Evolutionary conservation across 1,139 yeast genomes (phyloP), one percentile per base, ranked within the genome.

Genomic region (Geotrichum klebahnii): DNA sequence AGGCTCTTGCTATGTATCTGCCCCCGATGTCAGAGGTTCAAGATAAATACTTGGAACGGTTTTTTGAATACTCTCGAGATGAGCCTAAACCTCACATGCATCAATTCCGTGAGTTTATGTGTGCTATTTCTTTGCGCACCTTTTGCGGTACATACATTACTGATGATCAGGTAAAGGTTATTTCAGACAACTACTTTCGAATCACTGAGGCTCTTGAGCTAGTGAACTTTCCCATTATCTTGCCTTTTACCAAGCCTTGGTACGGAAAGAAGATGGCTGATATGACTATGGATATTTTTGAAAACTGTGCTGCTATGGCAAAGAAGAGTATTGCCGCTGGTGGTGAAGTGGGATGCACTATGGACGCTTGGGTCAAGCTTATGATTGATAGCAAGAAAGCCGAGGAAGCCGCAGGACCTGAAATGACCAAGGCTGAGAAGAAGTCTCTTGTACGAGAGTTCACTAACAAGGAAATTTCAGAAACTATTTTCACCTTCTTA

Each of bases 221-320:
- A 61, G 98, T 92, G 58, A 92, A 92, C 74, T 92, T 92, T 80
- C 98, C 98, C 57, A 86, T 92, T 61, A 90, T 92, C 56, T 69
- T 92, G 53, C 98, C 98, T 29, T 92, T 78, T 75, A 89, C 98
- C 57, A 92, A 89, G 73, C 84, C 97, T 40, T 92, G 98, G 98
- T 88, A 90, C 70, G 98, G 98, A 59, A 84, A 86, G 74, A 81
- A 78, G 66, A 84, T 90, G 62, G 95, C 97, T 52, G 96, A 92
- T 67, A 80, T 83, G 73, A 88, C 96, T 34, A 90, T 92, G 97
- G 82, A 80, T 64, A 82, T 87, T 62, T 89, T 92, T 61, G 96
- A 82, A 64, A 71, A 71, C 32, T 90, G 97, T 72, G 95, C 98
- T 35, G 89, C 77, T 57, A 78, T 75, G 79, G 86, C 97, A 53